A percentile compares a stretch with the other conserved stretches of the same genome.
Evolutionary conservation across 2,329 filamentous ascomycete genomes (phyloP).

Genomic region (Hypomyces perniciosus): DNA sequence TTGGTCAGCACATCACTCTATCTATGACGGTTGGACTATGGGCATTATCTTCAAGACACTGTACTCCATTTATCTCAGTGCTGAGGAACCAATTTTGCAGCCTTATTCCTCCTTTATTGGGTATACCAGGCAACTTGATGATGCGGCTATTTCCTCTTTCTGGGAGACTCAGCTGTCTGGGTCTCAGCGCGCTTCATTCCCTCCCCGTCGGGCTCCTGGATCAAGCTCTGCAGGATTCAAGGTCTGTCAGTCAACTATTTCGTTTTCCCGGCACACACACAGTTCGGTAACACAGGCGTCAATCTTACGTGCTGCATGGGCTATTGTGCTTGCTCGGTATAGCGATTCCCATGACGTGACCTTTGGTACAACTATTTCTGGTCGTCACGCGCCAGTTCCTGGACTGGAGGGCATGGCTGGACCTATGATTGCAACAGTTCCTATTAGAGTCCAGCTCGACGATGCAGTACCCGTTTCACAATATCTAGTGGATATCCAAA

Average conservation of each 20-base stretch:
- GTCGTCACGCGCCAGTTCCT: conserved; percentile 12
- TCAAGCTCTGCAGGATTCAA: background rate
- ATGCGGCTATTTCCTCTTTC: background rate
- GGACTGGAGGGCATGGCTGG: conserved; percentile 10
- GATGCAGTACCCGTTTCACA: background rate
- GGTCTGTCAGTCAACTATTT: background rate
- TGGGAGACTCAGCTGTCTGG: background rate
- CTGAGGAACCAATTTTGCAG: background rate
- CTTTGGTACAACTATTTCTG: conserved; percentile 18
- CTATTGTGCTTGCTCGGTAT: conserved; percentile 14
- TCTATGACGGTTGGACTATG: conserved; percentile 26
- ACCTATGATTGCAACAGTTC: conserved; percentile 12
- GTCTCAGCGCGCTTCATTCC: background rate
- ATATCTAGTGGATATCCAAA: conserved; percentile 10
- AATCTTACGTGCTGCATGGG: conserved; percentile 18
- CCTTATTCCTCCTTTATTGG: conserved; percentile 1
- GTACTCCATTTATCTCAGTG: background rate
- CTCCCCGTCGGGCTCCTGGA: background rate
- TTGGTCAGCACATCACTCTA: conserved; percentile 21
- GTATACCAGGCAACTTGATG: background rate
- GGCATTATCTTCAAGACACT: conserved; percentile 14
- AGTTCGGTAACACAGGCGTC: conserved; percentile 9
- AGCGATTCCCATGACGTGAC: conserved; percentile 12
- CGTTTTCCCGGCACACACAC: background rate
- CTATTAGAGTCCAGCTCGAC: conserved; percentile 11